These are phyloP conservation scores for Adansonia gregorii DNA, from an alignment of 441 rosid genomes.

Conservation along the genomic window DNA sequence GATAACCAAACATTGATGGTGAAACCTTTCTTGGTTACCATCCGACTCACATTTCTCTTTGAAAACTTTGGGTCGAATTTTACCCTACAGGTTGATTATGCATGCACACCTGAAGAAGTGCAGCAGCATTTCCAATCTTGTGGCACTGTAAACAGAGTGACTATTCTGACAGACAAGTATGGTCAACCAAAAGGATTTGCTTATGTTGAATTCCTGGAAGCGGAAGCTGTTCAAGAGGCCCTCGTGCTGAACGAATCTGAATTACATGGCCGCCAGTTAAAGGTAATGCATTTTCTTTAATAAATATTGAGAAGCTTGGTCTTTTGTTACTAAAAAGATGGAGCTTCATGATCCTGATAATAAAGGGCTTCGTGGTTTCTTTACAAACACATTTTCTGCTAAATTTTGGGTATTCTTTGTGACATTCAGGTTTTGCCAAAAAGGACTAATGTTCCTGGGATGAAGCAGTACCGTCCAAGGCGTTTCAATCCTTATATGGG, in stretches of 20 bases:
- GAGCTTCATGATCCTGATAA: conserved; percentile 6
- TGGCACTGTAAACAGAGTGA: conserved; percentile 89
- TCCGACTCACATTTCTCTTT: neutral
- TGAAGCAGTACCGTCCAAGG: conserved; percentile 85
- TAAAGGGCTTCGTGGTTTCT: neutral
- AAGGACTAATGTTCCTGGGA: conserved; percentile 90
- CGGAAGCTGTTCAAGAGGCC: conserved; percentile 85
- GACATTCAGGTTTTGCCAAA: conserved; percentile 70
- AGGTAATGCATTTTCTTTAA: conserved; percentile 41
- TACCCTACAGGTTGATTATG: conserved; percentile 73
- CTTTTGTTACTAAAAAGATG: neutral
- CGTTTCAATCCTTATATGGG: conserved; percentile 76
- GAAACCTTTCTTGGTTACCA: neutral
- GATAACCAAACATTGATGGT: neutral
- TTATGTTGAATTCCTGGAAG: conserved; percentile 87
- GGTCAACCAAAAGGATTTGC: conserved; percentile 98
- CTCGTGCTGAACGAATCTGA: conserved; percentile 79
- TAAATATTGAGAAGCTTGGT: neutral
- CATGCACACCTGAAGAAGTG: conserved; percentile 96
- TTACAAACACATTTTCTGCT: neutral
- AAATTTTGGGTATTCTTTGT: neutral
- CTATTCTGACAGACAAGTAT: conserved; percentile 84
- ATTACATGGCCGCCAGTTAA: conserved; percentile 90
- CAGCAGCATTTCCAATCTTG: conserved; percentile 95
- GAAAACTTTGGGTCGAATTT: conserved; percentile 22